A percentile compares a stretch with the other conserved stretches of the same genome.
These are phyloP conservation scores for Myxozyma vanderwaltii DNA, from an alignment of 805 yeast species.

Conservation along the genomic window DNA sequence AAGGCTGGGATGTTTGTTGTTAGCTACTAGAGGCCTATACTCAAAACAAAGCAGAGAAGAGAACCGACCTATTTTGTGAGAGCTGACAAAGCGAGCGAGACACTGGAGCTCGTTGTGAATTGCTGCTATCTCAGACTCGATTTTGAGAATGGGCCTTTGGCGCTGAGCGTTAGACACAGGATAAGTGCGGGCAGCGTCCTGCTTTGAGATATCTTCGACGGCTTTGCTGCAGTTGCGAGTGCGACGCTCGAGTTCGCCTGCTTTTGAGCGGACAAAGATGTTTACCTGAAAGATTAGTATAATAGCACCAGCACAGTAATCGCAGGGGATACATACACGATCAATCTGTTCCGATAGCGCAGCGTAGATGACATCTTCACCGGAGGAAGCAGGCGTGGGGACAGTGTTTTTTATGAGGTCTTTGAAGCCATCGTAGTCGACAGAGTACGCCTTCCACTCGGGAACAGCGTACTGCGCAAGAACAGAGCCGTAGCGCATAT, in stretches of 20 bases:
- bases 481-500: slow-evolving; percentile 91
- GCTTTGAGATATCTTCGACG: slow-evolving; percentile 41
- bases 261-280: slow-evolving; percentile 65
- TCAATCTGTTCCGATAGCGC: slow-evolving; percentile 63
- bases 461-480: slow-evolving; percentile 74
- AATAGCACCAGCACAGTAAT: neutral
- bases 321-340: slow-evolving; percentile 47
- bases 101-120: slow-evolving; percentile 60
- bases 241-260: slow-evolving; percentile 66
- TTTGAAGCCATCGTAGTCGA: slow-evolving; percentile 80
- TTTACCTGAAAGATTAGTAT: slow-evolving; percentile 39
- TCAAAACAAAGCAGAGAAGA: slow-evolving; percentile 33
- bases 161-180: slow-evolving; percentile 29
- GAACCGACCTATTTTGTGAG: slow-evolving; percentile 62
- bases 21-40: no score
- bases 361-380: slow-evolving; percentile 44
- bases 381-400: slow-evolving; percentile 30
- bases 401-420: slow-evolving; percentile 63
- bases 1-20: no score
- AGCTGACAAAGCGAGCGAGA: slow-evolving; percentile 66
- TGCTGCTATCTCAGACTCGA: slow-evolving; percentile 30
- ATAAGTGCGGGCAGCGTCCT: slow-evolving; percentile 31
- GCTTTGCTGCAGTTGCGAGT: slow-evolving; percentile 47
- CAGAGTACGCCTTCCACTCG: slow-evolving; percentile 83
- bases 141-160: slow-evolving; percentile 20